Evolutionary conservation across 495 filamentous ascomycete genomes (phyloP), one percentile per base, ranked within the genome.

Genomic region (Penicillium manginii): DNA sequence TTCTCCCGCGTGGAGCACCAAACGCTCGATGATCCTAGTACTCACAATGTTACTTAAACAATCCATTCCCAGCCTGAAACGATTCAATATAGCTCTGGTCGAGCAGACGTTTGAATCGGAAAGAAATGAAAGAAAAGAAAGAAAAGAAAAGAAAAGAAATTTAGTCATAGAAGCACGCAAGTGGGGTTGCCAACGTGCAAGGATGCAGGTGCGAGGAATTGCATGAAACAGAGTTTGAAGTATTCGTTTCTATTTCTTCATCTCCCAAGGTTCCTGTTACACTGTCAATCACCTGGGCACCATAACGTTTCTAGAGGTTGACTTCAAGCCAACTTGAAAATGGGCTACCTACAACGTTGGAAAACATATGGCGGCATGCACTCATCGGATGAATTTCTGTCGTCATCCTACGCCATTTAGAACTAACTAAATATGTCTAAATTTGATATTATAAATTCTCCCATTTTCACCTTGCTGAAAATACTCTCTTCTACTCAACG

Each of bases 341-440:
- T 29, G 26, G 9, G 26, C 26, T 29, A 29, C 9, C 26, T 29
- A 29, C 26, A 0, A n/a, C n/a, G n/a, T n/a, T n/a, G n/a, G 18
- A 10, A 19, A 29, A 47, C 3, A 14, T 21, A 47, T 47, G 11
- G 15, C 19, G 22, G 3, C 21, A 29, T 47, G 7, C 4, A 50
- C 12, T 26, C n/a, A 35, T 37, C 12, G 31, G 19, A 39, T 22
- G 14, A 40, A 4, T 10, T 18, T 39, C 37, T 53, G 19, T 35
- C 54, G 55, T 47, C 48, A 57, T 57, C 17, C 33, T 12, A 21
- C 32, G 37, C 45, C 54, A 40, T 49, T 49, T 17, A 48, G 42
- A 11, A 5, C 6, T 8, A 8, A 8, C 26, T 7, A 29, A 29
- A 29, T 29, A 1, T 11, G 4, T 37, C 15, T n/a, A 37, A 15